Base-by-base conservation (phyloP, 2,329 filamentous ascomycete genomes). In the Neoscytalidium dimidiatum region DNA sequence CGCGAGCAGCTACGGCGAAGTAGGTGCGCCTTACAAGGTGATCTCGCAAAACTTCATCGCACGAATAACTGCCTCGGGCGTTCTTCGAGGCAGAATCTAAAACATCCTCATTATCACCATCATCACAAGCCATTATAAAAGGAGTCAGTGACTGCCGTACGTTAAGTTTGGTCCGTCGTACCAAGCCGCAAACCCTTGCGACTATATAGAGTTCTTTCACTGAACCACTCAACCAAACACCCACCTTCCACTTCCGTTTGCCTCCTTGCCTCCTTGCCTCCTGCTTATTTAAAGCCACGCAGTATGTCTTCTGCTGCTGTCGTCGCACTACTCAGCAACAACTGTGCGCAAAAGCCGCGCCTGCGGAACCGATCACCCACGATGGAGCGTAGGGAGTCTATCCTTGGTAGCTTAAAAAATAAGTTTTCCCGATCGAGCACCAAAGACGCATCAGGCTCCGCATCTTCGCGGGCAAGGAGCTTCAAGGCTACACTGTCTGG, bases 321-420 rank as follows among this genome's bases (percentile, higher is more conserved):
- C 29, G 19, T 43, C 21, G 13, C 29, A 14, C 19, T 61, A 8
- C 31, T 61, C 41, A 46, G 49, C 57, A 41, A 44, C 53, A 58
- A 58, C 23, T 58, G 53, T 17, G 1, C 53, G 53, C 53, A 58
- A 58, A 44, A 13, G 8, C 14, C 53, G n/a, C 23, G n/a, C 14
- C 7, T 21, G 23, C 33, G 29, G 19, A 31, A 31, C 46, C 60
- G 46, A 44, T 52, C 60, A 21, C 38, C 44, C 26, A 67, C 31
- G 4, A 62, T 56, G 62, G 41, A 44, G 19, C 52, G 52, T 23
- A 51, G 44, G 52, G 57, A 64, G 38, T 65, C 33, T 46, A 67
- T 74, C 64, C 69, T 75, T 52, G 65, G 62, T 49, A 67, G 67
- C 38, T 29, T 76, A n/a, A 74, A 70, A 65, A 71, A 71, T 58